Evolutionary conservation across 208 protist species (phyloP), one percentile per base, ranked within the genome.

Genomic region (Zelonia costaricensis): DNA sequence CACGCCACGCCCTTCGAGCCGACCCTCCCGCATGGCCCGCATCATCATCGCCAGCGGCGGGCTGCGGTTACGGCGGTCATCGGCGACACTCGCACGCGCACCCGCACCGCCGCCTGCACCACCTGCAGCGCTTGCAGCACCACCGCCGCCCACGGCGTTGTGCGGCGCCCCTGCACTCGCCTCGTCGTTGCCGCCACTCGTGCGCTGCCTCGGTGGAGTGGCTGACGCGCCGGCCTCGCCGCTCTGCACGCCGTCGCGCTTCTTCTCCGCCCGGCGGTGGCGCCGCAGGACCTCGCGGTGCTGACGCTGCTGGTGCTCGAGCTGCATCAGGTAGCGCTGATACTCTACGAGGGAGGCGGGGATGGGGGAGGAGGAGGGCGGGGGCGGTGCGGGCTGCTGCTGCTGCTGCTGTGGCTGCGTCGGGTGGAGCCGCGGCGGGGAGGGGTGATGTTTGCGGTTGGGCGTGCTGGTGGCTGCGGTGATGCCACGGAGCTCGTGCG

Each of bases 301-400:
- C 59, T 80, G 74, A n/a, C 58, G 74, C 55, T 75, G 68, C 39
- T 77, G 70, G 36, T 72, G 63, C 52, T 72, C 53, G 3, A 80
- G 62, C 43, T 80, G 68, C 49, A 71, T 71, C 10, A 71, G 48
- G 30, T 71, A 71, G 42, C 39, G 39, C 15, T 71, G 65, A 15
- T 71, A 71, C 54, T 71, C 65, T 4, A 71, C 48, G 15, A 71
- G 40, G 1, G 65, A 71, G 36, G 65, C 65, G 6, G 65, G 65
- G 28, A 71, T 71, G 16, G 65, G 69, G n/a, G 52, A 80, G 16
- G 55, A 66, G 18, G 59, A 64, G 12, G 69, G 53, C 13, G 52
- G 58, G 3, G 68, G 69, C 38, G 43, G 52, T 20, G 31, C 16
- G 7, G 52, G 16, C 10, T 57, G 51, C 28, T 39, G 51, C 22